phyloP scores from a whole-genome alignment of 208 protist species.

The Leptomonas pyrrhocoris region DNA sequence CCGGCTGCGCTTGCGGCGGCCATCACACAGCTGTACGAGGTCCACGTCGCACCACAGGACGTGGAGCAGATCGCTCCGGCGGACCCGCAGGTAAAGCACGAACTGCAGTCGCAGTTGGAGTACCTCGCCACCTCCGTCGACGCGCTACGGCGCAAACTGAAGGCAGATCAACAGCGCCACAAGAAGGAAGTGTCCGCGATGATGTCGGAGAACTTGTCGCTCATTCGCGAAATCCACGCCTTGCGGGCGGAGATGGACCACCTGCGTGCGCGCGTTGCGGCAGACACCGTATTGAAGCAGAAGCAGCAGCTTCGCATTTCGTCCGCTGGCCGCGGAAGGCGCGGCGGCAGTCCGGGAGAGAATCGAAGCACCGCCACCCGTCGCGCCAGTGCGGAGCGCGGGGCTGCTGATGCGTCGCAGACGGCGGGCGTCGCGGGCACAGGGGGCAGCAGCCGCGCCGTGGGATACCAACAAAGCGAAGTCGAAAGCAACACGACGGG shows the following conservation, averaged over 20 bases:
- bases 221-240: slow-evolving; percentile 96
- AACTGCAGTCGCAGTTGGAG: slow-evolving; percentile 92
- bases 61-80: slow-evolving; percentile 70
- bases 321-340: background rate
- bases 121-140: slow-evolving; percentile 94
- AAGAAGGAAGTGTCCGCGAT: slow-evolving; percentile 89
- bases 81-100: slow-evolving; percentile 78
- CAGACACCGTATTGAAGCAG: slow-evolving; percentile 56
- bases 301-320: slow-evolving; percentile 18
- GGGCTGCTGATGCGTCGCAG: background rate
- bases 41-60: slow-evolving; percentile 77
- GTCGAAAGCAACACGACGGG: slow-evolving; percentile 11
- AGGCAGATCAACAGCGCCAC: slow-evolving; percentile 90
- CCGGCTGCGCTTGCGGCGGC: slow-evolving; percentile 81
- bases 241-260: slow-evolving; percentile 90
- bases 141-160: slow-evolving; percentile 90
- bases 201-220: slow-evolving; percentile 95
- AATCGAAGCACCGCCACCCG: background rate
- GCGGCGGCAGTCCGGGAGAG: background rate
- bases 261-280: slow-evolving; percentile 63
- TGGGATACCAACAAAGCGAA: slow-evolving; percentile 6
- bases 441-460: background rate
- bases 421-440: background rate
- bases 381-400: slow-evolving; percentile 10
- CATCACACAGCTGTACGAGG: slow-evolving; percentile 83